A percentile compares a stretch with the other conserved stretches of the same genome.
Evolutionary conservation across 2,329 filamentous ascomycete genomes (phyloP).

Genomic region (Fusarium subtropicale): DNA sequence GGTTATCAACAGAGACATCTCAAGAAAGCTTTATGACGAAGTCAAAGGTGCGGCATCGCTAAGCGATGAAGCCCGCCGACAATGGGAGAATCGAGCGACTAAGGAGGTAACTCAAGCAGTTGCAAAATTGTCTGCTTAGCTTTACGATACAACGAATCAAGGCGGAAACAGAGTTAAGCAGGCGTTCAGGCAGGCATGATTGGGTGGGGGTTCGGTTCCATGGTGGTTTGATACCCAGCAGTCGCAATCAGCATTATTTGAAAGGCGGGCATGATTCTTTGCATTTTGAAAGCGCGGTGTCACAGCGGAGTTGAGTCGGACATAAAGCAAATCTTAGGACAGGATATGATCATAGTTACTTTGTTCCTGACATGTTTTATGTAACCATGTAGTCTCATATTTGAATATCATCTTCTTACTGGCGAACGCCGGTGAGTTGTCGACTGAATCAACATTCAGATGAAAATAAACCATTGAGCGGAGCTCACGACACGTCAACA

Average conservation of each 20-base stretch:
- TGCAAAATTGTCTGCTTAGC: conserved; percentile 63
- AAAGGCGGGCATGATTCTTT: conserved; percentile 46
- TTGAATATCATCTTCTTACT: conserved; percentile 33
- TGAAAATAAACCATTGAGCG: not conserved
- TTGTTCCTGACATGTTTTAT: conserved; percentile 26
- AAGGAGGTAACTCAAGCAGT: conserved; percentile 84
- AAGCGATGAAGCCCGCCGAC: conserved; percentile 72
- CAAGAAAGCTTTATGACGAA: conserved; percentile 85
- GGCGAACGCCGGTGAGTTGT: not conserved
- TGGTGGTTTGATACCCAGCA: conserved; percentile 52
- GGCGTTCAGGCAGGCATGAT: conserved; percentile 49
- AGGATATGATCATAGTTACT: conserved; percentile 21
- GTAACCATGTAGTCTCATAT: conserved; percentile 36
- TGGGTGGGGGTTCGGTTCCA: conserved; percentile 30
- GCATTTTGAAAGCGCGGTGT: conserved; percentile 46
- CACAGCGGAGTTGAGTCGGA: conserved; percentile 42
- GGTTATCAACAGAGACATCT: conserved; percentile 89
- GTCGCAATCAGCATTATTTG: conserved; percentile 49
- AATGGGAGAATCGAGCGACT: conserved; percentile 80
- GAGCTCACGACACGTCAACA: not conserved
- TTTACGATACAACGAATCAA: conserved; percentile 51
- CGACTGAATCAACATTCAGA: not conserved
- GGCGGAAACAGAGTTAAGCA: conserved; percentile 43
- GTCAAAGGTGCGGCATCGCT: conserved; percentile 67
- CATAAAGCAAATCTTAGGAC: conserved; percentile 25